Evolutionary conservation across 139 green algal genomes (phyloP).

Genomic region (Pseudopediastrum boryanum): DNA sequence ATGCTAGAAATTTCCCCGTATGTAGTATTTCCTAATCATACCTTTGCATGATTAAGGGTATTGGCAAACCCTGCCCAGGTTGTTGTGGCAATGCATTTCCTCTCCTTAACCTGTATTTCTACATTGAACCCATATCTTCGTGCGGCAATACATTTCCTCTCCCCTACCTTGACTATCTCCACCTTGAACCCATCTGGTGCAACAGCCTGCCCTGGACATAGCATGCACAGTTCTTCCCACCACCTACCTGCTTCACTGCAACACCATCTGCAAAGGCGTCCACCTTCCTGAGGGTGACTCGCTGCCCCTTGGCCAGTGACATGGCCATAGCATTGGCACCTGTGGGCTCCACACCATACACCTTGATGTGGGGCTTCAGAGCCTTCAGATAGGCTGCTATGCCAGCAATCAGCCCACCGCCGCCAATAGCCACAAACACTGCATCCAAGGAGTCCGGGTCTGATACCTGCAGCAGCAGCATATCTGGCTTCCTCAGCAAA

Average conservation of each 20-base stretch:
- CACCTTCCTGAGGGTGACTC: conserved; percentile 79
- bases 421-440: conserved; percentile 92
- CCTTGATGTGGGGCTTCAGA: conserved; percentile 80
- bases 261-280: conserved; percentile 96
- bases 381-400: conserved; percentile 91
- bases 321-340: conserved; percentile 96
- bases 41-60: too few relatives aligned
- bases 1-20: too few relatives aligned
- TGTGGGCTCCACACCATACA: conserved; percentile 87
- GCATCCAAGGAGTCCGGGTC: conserved; percentile 75
- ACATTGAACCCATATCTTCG: too few relatives aligned
- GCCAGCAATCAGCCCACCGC: conserved; percentile 92
- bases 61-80: too few relatives aligned
- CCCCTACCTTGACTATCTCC: too few relatives aligned
- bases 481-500: neutral
- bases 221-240: neutral
- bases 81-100: too few relatives aligned
- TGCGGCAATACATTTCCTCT: too few relatives aligned
- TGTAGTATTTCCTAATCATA: too few relatives aligned
- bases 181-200: too few relatives aligned
- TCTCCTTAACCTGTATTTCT: too few relatives aligned
- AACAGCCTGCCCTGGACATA: conserved; percentile 1
- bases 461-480: conserved; percentile 10
- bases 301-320: conserved; percentile 69
- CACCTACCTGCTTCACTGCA: conserved; percentile 80